Conservation (phyloP, 2,329 filamentous ascomycete genomes). For the Ustulina deusta region DNA sequence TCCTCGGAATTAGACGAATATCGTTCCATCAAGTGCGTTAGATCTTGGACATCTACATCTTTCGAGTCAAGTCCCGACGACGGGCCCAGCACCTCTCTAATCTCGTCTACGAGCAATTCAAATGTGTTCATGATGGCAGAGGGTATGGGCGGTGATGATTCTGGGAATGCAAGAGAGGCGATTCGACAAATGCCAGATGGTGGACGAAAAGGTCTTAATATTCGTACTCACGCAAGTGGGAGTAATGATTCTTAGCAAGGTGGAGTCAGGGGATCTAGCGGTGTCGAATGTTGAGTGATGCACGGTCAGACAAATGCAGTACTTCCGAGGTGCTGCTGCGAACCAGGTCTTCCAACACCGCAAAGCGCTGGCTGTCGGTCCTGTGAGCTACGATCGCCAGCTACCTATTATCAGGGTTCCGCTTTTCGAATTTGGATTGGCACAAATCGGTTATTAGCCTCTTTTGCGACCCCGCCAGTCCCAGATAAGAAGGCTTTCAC, state of each 20-base stretch:
- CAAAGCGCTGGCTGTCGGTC: constrained; percentile 19
- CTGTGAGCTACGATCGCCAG: constrained; percentile 1
- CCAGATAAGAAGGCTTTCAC: constrained; percentile 2
- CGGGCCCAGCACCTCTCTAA: constrained; percentile 80
- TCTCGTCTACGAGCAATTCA: constrained; percentile 76
- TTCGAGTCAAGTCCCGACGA: constrained; percentile 85
- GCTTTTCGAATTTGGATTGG: constrained; percentile 29
- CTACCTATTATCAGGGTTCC: constrained; percentile 16
- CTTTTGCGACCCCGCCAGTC: constrained; percentile 19
- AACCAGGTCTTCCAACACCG: constrained; percentile 10
- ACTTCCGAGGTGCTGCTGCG: constrained; percentile 3
- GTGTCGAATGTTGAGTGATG: constrained; percentile 37
- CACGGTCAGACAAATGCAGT: constrained; percentile 23
- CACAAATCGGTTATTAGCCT: constrained; percentile 22
- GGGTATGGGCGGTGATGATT: constrained; percentile 14
- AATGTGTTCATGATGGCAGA: constrained; percentile 62
- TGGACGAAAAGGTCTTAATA: constrained; percentile 18
- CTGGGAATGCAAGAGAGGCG: constrained; percentile 24
- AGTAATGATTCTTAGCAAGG: constrained; percentile 7
- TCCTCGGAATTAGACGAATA: constrained; percentile 77
- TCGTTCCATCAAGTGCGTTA: constrained; percentile 78
- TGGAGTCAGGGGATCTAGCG: constrained; percentile 36
- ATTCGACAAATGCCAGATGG: constrained; percentile 13
- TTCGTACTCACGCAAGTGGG: constrained; percentile 1
- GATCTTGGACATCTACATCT: constrained; percentile 79